phyloP scores from a whole-genome alignment of 495 filamentous ascomycete genomes.

The Filosporella fistucella region DNA sequence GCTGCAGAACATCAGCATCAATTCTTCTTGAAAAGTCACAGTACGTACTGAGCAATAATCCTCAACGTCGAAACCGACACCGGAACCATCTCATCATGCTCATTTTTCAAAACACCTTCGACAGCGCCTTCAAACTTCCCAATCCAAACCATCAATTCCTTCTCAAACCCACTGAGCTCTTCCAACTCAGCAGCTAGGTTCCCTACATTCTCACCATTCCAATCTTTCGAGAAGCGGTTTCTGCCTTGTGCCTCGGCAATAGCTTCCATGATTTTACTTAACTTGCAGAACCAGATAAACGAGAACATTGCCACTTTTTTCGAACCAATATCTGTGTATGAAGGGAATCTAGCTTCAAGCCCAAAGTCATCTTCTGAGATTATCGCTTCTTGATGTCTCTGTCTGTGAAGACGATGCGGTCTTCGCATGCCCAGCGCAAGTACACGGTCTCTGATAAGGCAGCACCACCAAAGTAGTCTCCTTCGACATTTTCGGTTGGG shows the following conservation, averaged over 20 bases:
- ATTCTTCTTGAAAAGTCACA: too few relatives aligned
- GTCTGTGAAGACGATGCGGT: constrained; percentile 10
- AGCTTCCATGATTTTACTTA: constrained; percentile 10
- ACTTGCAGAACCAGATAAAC: constrained; percentile 14
- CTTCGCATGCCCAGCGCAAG: constrained; percentile 14
- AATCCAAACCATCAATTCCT: constrained; percentile 2
- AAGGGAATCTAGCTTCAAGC: constrained; percentile 2
- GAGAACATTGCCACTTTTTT: constrained; percentile 2
- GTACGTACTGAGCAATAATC: constrained; percentile 11
- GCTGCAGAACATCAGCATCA: constrained; percentile 1
- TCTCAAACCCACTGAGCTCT: not conserved
- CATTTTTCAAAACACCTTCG: not conserved
- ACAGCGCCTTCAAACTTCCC: constrained; percentile 2
- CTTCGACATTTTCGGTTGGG: not conserved
- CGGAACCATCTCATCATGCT: constrained; percentile 1
- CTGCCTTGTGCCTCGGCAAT: constrained; percentile 7
- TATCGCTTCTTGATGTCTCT: constrained; percentile 4
- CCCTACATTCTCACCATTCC: not conserved
- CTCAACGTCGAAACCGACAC: constrained; percentile 5
- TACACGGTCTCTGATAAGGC: constrained; percentile 13
- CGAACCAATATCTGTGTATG: constrained; percentile 3
- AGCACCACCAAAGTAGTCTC: constrained; percentile 14
- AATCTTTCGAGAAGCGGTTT: constrained; percentile 5
- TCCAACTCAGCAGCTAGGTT: not conserved
- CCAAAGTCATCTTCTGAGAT: constrained; percentile 12